Conservation (phyloP, 2,329 filamentous ascomycete genomes). For the Orbilia javanica region DNA sequence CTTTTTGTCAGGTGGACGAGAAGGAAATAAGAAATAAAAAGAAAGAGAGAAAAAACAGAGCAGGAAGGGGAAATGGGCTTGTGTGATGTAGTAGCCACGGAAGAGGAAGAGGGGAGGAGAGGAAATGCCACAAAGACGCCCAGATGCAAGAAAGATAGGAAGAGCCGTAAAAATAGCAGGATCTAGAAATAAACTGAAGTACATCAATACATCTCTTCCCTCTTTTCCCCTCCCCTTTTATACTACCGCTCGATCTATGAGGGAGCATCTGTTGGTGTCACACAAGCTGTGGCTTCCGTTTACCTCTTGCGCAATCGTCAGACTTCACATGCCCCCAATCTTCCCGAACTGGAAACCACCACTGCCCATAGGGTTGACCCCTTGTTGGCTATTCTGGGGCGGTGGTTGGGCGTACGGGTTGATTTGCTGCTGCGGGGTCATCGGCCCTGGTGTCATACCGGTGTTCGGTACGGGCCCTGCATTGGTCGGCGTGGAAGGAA, state of each 20-base stretch:
- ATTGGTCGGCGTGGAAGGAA: constrained; percentile 56
- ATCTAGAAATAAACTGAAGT: constrained; percentile 35
- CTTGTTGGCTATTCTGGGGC: constrained; percentile 53
- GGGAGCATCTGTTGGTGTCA: constrained; percentile 20
- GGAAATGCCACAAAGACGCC: constrained; percentile 12
- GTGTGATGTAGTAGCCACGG: not conserved
- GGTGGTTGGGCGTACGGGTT: constrained; percentile 53
- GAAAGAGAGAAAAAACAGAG: not conserved
- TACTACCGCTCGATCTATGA: constrained; percentile 11
- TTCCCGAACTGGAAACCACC: constrained; percentile 58
- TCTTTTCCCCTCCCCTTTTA: not conserved
- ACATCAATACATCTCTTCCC: constrained; percentile 20
- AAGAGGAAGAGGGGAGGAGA: not conserved
- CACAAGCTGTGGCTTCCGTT: not conserved
- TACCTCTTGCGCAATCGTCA: not conserved
- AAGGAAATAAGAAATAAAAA: not conserved
- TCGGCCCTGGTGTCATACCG: constrained; percentile 56
- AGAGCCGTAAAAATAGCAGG: constrained; percentile 34
- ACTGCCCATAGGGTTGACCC: constrained; percentile 56
- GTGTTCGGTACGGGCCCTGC: constrained; percentile 35
- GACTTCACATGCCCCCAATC: constrained; percentile 55
- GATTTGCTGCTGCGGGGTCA: constrained; percentile 58
- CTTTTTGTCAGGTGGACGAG: constrained; percentile 2
- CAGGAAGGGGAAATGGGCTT: not conserved
- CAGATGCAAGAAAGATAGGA: constrained; percentile 22